Base-by-base conservation (phyloP, 2,329 filamentous ascomycete species). In the Epichloe glyceriae region DNA sequence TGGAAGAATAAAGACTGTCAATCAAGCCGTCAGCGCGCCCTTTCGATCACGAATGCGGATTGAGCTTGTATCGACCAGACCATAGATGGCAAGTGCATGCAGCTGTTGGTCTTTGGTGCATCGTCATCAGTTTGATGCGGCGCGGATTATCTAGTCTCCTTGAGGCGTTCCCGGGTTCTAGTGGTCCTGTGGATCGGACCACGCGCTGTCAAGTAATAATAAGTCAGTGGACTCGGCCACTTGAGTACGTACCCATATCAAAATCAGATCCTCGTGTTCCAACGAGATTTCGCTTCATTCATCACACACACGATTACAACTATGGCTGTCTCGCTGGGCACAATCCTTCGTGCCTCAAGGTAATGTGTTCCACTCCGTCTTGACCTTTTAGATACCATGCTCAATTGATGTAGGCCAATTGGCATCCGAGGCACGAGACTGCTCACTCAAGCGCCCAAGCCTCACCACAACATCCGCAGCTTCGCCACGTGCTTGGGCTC, bases 401-500 rank as follows among this genome's bases (percentile, higher is more conserved):
- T 52, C 17, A 47, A 17, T 33, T 37, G 1, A 12, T 44, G 8
- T 22, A 52, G 47, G 42, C 14, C 37, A 17, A 22, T 47, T 41
- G 47, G 47, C 22, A 39, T 48, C 51, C 50, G 53, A 45, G 41
- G 49, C 33, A 33, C 49, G 42, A 52, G 46, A 38, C 26, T 52
- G 19, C 11, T 41, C 37, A 49, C 34, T 15, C 52, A 45, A 7
- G 37, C 43, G 40, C 52, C 49, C 45, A 46, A 8, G 3, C 30
- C 37, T 5, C 47, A 50, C 22, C 19, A 17, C 41, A 34, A 15
- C 14, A 11, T 50, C 35, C 45, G 54, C n/a, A 51, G 20, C 39
- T 55, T 54, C 30, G 50, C 52, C 41, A 56, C 56, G n/a, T 50
- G 22, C 5, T 20, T 58, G 20, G 48, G 52, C 19, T 30, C 49